Evolutionary conservation across 129 eudicot genomes (phyloP).

Genomic region (Flaveria robusta): DNA sequence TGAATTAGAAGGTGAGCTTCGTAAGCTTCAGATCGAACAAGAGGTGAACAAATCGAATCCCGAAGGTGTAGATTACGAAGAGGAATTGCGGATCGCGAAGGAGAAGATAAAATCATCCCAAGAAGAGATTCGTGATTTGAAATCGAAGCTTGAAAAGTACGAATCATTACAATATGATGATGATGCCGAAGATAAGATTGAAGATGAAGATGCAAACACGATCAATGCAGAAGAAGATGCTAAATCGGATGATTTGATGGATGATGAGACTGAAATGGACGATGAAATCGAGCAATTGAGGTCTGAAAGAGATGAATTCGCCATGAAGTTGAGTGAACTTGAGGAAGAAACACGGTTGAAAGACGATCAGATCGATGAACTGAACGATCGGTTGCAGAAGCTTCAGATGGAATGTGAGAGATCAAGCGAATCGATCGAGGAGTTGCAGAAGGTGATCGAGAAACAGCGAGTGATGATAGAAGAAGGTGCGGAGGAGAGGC

Average conservation of each 20-base stretch:
- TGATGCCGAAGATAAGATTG: not conserved
- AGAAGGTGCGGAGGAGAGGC: slow-evolving; percentile 78
- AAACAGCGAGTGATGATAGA: slow-evolving; percentile 46
- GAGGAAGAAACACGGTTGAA: slow-evolving; percentile 42
- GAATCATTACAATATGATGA: slow-evolving; percentile 34
- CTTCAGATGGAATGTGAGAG: slow-evolving; percentile 50
- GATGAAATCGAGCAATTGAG: slow-evolving; percentile 57
- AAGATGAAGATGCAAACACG: slow-evolving; percentile 20
- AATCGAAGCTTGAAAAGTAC: slow-evolving; percentile 41
- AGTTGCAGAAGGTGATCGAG: slow-evolving; percentile 50
- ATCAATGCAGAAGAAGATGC: slow-evolving; percentile 37
- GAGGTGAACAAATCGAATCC: slow-evolving; percentile 37
- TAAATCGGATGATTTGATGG: slow-evolving; percentile 20
- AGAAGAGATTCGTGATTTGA: slow-evolving; percentile 57
- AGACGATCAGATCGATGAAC: slow-evolving; percentile 49
- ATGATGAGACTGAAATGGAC: slow-evolving; percentile 45
- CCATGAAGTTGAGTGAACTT: slow-evolving; percentile 28
- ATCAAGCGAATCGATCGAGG: slow-evolving; percentile 39
- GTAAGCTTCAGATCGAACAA: slow-evolving; percentile 45
- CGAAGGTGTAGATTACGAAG: slow-evolving; percentile 44
- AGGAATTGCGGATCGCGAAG: slow-evolving; percentile 53
- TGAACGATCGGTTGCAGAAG: slow-evolving; percentile 51
- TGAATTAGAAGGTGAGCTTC: slow-evolving; percentile 60
- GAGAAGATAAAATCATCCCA: slow-evolving; percentile 49
- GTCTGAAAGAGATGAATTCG: slow-evolving; percentile 41